Evolutionary conservation across 129 eudicot genomes (phyloP), one percentile per base, ranked within the genome.

Genomic region (Apium graveolens): DNA sequence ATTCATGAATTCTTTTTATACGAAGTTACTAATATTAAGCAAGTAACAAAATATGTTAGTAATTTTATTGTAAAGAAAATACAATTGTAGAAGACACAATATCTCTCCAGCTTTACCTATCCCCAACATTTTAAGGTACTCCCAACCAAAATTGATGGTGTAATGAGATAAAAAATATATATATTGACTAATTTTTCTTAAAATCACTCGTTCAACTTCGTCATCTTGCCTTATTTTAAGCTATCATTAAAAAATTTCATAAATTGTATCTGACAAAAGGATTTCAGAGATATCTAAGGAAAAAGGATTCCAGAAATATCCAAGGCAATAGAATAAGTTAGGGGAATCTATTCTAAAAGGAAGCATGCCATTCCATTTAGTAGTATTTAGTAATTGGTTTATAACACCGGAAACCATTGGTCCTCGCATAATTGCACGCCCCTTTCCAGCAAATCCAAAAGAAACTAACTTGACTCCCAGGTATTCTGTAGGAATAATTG

Each of bases 351-450:
- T 29, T 63, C 41, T 1, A 26, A 78, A 69, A 48, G 53, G 66
- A 84, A 77, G 87, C 60, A 83, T 75, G 73, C 65, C 74, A 74
- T 90, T 92, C 99, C 99, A 96, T 82, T 96, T 97, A 29, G 99
- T 85, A 63, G 99, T 92, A 81, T 97, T 96, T 79, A 96, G 93
- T 74, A 96, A 86, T 82, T 96, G 99, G 78, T 90, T 80, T 81
- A 96, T 96, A 80, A 96, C 99, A 63, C 99, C 99, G 60, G 99
- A 96, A 79, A 96, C 99, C 99, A 96, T 96, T 27, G 99, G 99
- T 55, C 99, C 99, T 79, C 99, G 94, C 99, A 96, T 96, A 20
- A 96, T 92, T 75, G 99, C 99, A 78, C 97, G 97, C 76, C 99
- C 99, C 89, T 96, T 97, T 49, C 99, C 99, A 77, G 99, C 97